Conservation (phyloP, 2,329 filamentous ascomycete species). For the Penicillium rolfsii region DNA sequence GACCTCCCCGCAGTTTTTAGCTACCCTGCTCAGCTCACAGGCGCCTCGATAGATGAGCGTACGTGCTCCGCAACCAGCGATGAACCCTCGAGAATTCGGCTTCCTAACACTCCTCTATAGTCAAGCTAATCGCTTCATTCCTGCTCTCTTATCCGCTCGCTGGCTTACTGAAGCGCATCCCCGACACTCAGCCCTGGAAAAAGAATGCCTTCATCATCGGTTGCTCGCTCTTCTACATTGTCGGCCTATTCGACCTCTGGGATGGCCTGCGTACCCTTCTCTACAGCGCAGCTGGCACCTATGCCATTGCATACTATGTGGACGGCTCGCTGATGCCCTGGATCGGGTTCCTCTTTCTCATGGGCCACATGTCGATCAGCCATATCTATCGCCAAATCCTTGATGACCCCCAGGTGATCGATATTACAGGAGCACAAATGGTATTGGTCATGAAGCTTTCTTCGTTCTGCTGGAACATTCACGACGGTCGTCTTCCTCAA, state of each 20-base stretch:
- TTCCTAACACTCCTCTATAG: conserved; percentile 52
- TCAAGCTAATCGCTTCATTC: conserved; percentile 91
- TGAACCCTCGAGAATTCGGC: not conserved
- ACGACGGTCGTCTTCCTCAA: conserved; percentile 81
- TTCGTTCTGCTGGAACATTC: conserved; percentile 97
- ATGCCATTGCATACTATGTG: conserved; percentile 79
- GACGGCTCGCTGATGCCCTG: conserved; percentile 96
- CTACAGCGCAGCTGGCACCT: conserved; percentile 78
- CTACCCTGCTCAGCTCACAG: conserved; percentile 60
- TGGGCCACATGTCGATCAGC: conserved; percentile 91
- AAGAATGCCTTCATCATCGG: conserved; percentile 88
- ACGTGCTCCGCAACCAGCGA: conserved; percentile 24
- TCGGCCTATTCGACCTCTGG: conserved; percentile 94
- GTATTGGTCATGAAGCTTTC: conserved; percentile 97
- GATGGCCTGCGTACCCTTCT: conserved; percentile 75
- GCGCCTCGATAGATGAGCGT: conserved; percentile 69
- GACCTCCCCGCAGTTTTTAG: conserved; percentile 58
- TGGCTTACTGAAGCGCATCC: conserved; percentile 83
- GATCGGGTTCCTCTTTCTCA: conserved; percentile 90
- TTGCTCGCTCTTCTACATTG: conserved; percentile 83
- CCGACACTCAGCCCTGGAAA: conserved; percentile 76
- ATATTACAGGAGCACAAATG: conserved; percentile 96
- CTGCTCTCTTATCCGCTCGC: conserved; percentile 91
- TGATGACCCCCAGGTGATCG: conserved; percentile 68
- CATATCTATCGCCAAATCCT: conserved; percentile 80